Evolutionary conservation across 106 monocot genomes (phyloP).

Genomic region (Dendrobium catenatum): DNA sequence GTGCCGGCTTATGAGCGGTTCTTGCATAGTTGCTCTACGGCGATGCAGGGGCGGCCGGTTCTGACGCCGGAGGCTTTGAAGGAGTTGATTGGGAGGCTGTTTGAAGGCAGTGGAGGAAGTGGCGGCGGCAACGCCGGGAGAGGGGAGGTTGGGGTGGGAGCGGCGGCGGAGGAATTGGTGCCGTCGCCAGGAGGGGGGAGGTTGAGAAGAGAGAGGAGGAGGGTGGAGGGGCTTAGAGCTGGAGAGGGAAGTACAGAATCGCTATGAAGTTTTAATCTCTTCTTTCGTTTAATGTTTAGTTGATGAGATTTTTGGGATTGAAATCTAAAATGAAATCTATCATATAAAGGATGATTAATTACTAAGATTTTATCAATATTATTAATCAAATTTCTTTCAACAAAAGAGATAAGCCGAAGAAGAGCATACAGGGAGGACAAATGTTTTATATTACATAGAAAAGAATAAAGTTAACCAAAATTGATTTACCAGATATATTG

Average conservation of each 20-base stretch:
- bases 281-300: too few species aligned
- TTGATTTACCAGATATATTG: background rate
- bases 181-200: background rate
- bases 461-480: background rate
- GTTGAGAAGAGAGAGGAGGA: background rate
- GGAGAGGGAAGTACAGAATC: background rate
- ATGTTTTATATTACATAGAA: background rate
- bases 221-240: background rate
- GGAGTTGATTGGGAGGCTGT: conserved; percentile 18
- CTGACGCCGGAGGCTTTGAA: conserved; percentile 23
- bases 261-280: too few species aligned
- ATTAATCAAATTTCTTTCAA: too few species aligned
- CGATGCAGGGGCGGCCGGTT: conserved; percentile 3
- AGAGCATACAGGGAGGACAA: too few species aligned
- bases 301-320: too few species aligned
- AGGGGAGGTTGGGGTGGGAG: background rate
- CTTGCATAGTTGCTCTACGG: conserved; percentile 6
- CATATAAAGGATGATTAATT: too few species aligned
- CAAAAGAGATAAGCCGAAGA: too few species aligned
- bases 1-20: conserved; percentile 32
- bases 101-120: conserved; percentile 10
- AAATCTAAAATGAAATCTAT: too few species aligned
- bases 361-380: too few species aligned
- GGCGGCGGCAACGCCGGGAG: background rate
- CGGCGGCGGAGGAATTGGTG: background rate